Base-by-base conservation (phyloP, 2,329 filamentous ascomycete genomes). In the Aureobasidium mangrovei region DNA sequence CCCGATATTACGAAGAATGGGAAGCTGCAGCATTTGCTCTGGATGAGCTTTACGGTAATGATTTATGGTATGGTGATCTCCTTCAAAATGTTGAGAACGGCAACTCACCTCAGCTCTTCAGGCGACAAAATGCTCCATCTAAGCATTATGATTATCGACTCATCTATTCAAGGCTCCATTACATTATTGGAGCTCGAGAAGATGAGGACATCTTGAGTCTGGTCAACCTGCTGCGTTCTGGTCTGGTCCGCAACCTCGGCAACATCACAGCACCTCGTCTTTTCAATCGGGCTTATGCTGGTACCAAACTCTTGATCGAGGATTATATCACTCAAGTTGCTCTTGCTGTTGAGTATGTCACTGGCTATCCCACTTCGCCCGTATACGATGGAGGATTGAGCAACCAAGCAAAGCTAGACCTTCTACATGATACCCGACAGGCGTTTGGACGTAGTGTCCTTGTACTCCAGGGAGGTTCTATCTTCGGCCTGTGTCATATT, bases 261-360 rank as follows among this genome's bases (percentile, higher is more conserved):
- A 94, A 95, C 66, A 94, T 96, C 62, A 88, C 88, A 1, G 81
- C 85, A 1, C 82, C 88, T 2, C 83, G 83, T 59, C 75, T 96
- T 1, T 96, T 90, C 72, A 91, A 91, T 63, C 80, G 85, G 56
- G 86, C 88, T 9, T 93, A 93, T 65, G 85, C 86, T 1, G 91
- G 91, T 12, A 95, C 91, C 1, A 96, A 96, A 67, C 80, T 87
- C 52, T 73, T 95, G 45, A 94, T 96, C 58, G 90, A 95, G 65
- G 87, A 94, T 68, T 96, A 96, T 65, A 84, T 95, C 58, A 83
- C 84, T 0, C 84, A 91, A 65, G 84, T 95, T 35, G 86, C 86
- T n/a, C 80, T 86, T 56, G 85, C 88, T 1, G 82, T 95, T 53
- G 81, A 87, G 57, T 84, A 91, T 64, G 84, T 96, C 36, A 84